These are phyloP conservation scores for Hymenoscyphus salicellus DNA, from an alignment of 2,329 filamentous ascomycete genomes.

Conservation along the genomic window DNA sequence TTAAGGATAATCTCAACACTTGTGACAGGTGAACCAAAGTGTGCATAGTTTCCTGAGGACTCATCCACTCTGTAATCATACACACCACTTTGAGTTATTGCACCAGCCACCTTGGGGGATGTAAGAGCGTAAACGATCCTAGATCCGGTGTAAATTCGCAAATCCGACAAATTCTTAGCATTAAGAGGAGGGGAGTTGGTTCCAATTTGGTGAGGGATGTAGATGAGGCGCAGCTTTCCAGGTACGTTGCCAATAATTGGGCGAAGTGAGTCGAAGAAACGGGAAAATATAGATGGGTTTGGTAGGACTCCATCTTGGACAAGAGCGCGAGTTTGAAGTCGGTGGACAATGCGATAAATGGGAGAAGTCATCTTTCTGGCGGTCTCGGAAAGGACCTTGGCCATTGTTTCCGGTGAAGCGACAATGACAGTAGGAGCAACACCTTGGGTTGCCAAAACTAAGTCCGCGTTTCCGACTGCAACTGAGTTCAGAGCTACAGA, in stretches of 20 bases:
- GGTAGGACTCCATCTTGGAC: slow-evolving; percentile 72
- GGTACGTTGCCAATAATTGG: slow-evolving; percentile 59
- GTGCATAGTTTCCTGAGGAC: slow-evolving; percentile 45
- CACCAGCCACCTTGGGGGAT: slow-evolving; percentile 78
- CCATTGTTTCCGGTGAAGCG: slow-evolving; percentile 69
- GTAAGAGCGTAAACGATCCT: slow-evolving; percentile 83
- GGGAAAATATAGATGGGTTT: slow-evolving; percentile 58
- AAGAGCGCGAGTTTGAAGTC: slow-evolving; percentile 67
- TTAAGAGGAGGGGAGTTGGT: slow-evolving; percentile 62
- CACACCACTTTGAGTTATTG: slow-evolving; percentile 80
- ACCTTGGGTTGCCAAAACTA: slow-evolving; percentile 68
- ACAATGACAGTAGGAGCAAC: slow-evolving; percentile 81
- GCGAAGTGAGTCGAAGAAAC: slow-evolving; percentile 57
- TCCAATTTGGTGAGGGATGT: slow-evolving; percentile 71
- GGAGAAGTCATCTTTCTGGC: slow-evolving; percentile 58
- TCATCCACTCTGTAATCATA: slow-evolving; percentile 74
- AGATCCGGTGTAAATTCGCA: slow-evolving; percentile 76
- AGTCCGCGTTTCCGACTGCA: slow-evolving; percentile 67
- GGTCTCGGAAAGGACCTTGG: slow-evolving; percentile 63
- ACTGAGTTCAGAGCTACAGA: slow-evolving; percentile 88
- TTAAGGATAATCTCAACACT: slow-evolving; percentile 74
- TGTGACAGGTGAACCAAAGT: slow-evolving; percentile 81
- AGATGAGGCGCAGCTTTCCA: slow-evolving; percentile 77
- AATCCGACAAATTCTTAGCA: slow-evolving; percentile 69
- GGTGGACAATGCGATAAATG: slow-evolving; percentile 66